Percentiles rank a stretch among this genome's conserved stretches.
These are phyloP conservation scores for Leptodontidium sp. DNA, from an alignment of 2,329 filamentous ascomycete species.

Conservation along the genomic window DNA sequence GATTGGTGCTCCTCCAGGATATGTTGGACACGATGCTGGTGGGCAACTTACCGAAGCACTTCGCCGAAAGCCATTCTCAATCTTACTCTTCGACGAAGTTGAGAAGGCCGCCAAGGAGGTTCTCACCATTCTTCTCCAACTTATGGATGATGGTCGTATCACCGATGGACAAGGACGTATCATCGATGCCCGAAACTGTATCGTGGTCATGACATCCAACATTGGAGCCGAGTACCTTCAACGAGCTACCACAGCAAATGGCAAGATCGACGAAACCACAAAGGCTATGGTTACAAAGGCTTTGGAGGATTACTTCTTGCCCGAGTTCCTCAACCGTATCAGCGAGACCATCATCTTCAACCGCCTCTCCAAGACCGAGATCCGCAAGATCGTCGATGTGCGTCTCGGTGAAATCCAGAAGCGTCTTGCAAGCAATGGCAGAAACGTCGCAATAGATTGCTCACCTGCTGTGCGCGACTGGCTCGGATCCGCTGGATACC, in stretches of 20 bases:
- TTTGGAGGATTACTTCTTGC: slow-evolving; percentile 94
- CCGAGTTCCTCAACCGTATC: slow-evolving; percentile 98
- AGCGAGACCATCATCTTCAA: slow-evolving; percentile 98
- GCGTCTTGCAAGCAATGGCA: slow-evolving; percentile 83
- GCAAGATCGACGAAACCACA: slow-evolving; percentile 85
- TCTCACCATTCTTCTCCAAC: slow-evolving; percentile 94
- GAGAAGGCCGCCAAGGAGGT: slow-evolving; percentile 99
- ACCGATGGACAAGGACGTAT: slow-evolving; percentile 97
- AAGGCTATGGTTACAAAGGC: slow-evolving; percentile 90
- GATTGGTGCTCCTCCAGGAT: slow-evolving; percentile 97
- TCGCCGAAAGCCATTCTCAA: slow-evolving; percentile 94
- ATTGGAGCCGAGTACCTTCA: slow-evolving; percentile 93
- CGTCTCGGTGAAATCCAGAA: slow-evolving; percentile 90
- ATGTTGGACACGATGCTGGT: slow-evolving; percentile 95
- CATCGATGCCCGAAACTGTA: slow-evolving; percentile 96
- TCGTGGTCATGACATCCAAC: slow-evolving; percentile 99
- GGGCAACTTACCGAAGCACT: slow-evolving; percentile 96
- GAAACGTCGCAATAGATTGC: slow-evolving; percentile 86
- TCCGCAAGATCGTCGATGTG: slow-evolving; percentile 94
- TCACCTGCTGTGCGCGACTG: slow-evolving; percentile 90
- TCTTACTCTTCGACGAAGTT: slow-evolving; percentile 96
- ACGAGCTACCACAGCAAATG: slow-evolving; percentile 78
- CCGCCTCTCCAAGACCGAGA: slow-evolving; percentile 87
- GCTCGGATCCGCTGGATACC: slow-evolving; percentile 90
- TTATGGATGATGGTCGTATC: slow-evolving; percentile 99